Evolutionary conservation across 352 stramenopile genomes (phyloP), one percentile per base, ranked within the genome.

Genomic region (Globisporangium cederbergense): DNA sequence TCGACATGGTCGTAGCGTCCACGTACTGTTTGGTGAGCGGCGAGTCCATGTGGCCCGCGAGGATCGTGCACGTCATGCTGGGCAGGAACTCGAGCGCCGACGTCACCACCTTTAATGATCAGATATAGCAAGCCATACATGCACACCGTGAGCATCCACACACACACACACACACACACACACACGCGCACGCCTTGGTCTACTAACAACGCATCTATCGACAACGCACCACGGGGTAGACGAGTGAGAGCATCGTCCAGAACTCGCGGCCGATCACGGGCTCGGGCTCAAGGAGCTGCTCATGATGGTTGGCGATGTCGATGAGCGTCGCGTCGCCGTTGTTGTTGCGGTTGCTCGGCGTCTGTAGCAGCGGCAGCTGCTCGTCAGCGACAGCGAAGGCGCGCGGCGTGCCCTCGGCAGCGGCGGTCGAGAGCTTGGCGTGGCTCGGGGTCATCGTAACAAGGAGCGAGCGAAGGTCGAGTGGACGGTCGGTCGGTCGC

Each of bases 11-110:
- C 18, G 71, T 70, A 16, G 76, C 78, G 56, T 87, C 78, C 18
- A 91, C 78, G 53, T 84, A 89, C 34, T 81, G 69, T 53, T 89
- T 83, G 1, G 73, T 77, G 25, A 76, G 50, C 0, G 76, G 71
- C n/a, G 78, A 84, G 62, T 86, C 52, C 57, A 91, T 87, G 70
- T 86, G 79, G 22, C 82, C 79, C 4, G 80, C 78, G 25, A 91
- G 68, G 40, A 85, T 70, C 45, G 88, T 82, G 58, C 76, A 80
- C 47, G 74, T 81, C 45, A 84, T 68, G 18, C 72, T 68, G 8
- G 80, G 80, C 3, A 88, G 56, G 60, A 83, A 87, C 63, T 89
- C 80, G 22, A 88, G 64, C 28, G 72, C 66, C 11, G 72, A 76
- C 16, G 71, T 85, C 60, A 77, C 66, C 46, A 68, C 56, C 63